These are phyloP conservation scores for Lineolata rhizophorae DNA, from an alignment of 495 filamentous ascomycete species.

Conservation along the genomic window DNA sequence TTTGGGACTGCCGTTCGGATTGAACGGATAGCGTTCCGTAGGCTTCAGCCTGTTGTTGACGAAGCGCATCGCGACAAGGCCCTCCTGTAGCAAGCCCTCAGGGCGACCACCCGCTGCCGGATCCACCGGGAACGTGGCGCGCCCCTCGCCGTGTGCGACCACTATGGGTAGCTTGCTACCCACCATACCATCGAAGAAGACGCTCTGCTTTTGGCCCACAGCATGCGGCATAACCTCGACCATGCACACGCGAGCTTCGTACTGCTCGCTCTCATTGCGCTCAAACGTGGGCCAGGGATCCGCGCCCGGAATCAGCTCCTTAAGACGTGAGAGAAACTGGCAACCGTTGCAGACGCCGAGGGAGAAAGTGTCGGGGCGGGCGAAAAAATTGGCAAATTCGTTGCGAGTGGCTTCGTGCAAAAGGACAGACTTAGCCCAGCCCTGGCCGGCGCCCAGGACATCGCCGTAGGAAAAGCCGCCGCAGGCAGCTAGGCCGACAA, in stretches of 20 bases:
- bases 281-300: slow-evolving; percentile 74
- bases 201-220: slow-evolving; percentile 27
- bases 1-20: slow-evolving; percentile 78
- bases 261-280: slow-evolving; percentile 70
- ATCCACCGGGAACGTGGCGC: slow-evolving; percentile 44
- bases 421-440: slow-evolving; percentile 91
- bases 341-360: slow-evolving; percentile 96
- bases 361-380: slow-evolving; percentile 71
- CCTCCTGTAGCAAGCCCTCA: slow-evolving; percentile 34
- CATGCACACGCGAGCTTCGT: slow-evolving; percentile 80
- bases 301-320: slow-evolving; percentile 69
- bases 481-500: slow-evolving; percentile 76
- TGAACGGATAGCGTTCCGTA: slow-evolving; percentile 72
- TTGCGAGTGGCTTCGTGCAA: slow-evolving; percentile 53
- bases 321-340: slow-evolving; percentile 75
- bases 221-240: slow-evolving; percentile 42
- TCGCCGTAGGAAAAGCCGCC: slow-evolving; percentile 97
- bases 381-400: slow-evolving; percentile 73
- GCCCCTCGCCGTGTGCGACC: slow-evolving; percentile 82
- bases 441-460: slow-evolving; percentile 80
- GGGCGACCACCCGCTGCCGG: slow-evolving; percentile 20
- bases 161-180: slow-evolving; percentile 67
- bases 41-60: slow-evolving; percentile 56
- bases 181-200: slow-evolving; percentile 86
- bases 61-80: slow-evolving; percentile 52